Evolutionary conservation across 2,329 filamentous ascomycete species (phyloP).

Genomic region (Neurospora sp.): DNA sequence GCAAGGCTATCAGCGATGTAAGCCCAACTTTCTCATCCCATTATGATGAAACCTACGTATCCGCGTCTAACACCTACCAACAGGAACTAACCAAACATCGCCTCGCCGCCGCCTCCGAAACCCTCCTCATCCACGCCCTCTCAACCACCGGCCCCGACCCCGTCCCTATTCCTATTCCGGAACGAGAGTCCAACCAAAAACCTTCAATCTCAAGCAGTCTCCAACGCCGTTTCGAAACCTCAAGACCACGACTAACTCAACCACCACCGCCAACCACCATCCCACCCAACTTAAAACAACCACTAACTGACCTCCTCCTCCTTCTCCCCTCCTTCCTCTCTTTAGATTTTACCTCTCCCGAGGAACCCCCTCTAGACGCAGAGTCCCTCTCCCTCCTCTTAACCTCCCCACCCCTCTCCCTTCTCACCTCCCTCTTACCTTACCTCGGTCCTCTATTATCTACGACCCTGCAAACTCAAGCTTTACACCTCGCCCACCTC

Average conservation of each 20-base stretch:
- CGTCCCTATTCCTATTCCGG: conserved; percentile 20
- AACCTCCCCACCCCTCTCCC: conserved; percentile 37
- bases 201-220: conserved; percentile 1
- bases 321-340: conserved; percentile 43
- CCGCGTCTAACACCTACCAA: not conserved
- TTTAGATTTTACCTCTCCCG: conserved; percentile 18
- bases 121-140: conserved; percentile 43
- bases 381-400: conserved; percentile 35
- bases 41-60: not conserved
- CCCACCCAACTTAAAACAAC: conserved; percentile 13
- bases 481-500: conserved; percentile 35
- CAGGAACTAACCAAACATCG: conserved; percentile 43
- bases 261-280: conserved; percentile 11
- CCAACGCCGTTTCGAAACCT: not conserved
- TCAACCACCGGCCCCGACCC: conserved; percentile 27
- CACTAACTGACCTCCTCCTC: conserved; percentile 43
- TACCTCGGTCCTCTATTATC: conserved; percentile 38
- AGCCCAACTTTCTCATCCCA: conserved; percentile 1
- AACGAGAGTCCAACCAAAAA: conserved; percentile 8
- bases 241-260: conserved; percentile 14
- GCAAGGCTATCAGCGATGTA: conserved; percentile 41
- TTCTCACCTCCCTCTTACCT: conserved; percentile 38
- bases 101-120: conserved; percentile 36
- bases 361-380: conserved; percentile 19
- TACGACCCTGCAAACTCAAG: conserved; percentile 37